phyloP scores from a whole-genome alignment of 257 asterid genomes.

The Thymus quinquecostatus region DNA sequence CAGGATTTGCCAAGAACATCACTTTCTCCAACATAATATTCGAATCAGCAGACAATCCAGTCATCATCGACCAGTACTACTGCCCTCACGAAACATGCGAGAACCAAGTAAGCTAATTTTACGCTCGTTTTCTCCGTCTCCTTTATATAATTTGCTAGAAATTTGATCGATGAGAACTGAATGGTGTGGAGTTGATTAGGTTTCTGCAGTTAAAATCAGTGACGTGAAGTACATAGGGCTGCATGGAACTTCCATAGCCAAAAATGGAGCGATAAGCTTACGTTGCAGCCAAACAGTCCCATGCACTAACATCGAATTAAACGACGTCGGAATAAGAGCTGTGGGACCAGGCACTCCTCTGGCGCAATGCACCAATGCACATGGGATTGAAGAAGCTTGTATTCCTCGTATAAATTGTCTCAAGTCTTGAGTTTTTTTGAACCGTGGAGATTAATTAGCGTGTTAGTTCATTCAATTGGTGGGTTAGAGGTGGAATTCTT shows the following conservation, averaged over 20 bases:
- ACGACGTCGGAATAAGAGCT: background rate
- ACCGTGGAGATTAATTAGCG: too few species aligned
- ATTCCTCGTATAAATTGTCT: constrained; percentile 12
- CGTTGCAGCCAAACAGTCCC: constrained; percentile 26
- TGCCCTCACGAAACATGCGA: constrained; percentile 41
- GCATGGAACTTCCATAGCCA: constrained; percentile 10
- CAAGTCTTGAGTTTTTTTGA: background rate
- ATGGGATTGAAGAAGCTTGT: background rate
- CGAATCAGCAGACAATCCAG: constrained; percentile 33
- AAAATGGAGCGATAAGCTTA: constrained; percentile 12
- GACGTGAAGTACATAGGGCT: constrained; percentile 26
- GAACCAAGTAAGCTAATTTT: constrained; percentile 18
- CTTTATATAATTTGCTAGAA: too few species aligned
- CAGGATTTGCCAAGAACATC: constrained; percentile 44
- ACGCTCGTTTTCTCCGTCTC: too few species aligned
- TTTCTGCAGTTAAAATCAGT: constrained; percentile 17
- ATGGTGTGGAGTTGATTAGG: background rate
- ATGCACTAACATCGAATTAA: constrained; percentile 10
- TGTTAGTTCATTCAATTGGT: too few species aligned
- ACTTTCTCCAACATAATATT: constrained; percentile 37
- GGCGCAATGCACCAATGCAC: constrained; percentile 22
- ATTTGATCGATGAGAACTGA: too few species aligned
- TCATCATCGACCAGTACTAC: constrained; percentile 44
- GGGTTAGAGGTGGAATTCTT: too few species aligned
- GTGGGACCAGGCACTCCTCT: background rate